Evolutionary conservation across 306 rosid genomes (phyloP), one percentile per base, ranked within the genome.

Genomic region (Abrus precatorius): DNA sequence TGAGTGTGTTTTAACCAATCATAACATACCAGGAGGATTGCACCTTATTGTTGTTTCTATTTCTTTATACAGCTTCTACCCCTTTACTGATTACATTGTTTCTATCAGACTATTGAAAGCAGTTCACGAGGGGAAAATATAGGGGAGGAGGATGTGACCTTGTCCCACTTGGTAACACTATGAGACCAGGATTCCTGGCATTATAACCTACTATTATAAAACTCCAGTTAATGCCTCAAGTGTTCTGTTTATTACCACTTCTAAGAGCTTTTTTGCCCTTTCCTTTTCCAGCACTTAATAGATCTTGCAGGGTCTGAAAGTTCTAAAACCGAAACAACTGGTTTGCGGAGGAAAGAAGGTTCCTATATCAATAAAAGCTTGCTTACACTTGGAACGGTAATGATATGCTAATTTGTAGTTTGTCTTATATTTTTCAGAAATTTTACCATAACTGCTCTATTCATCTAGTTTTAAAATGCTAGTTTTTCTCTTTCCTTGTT

Each of bases 231-330:
- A 79, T 79, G 38, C 41, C 62, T 57, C 64, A 36, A 30, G 53
- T 28, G 14, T 69, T 57, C 48, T 44, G 20, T 41, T 52, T 67
- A 48, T 71, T 50, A 29, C 62, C 61, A 44, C 55, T 74, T 50
- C 74, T 49, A 27, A 75, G 30, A 5, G 30, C 14, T 79, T 43
- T 73, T 72, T 74, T 52, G 62, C 78, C 76, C 72, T 47, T 47
- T 61, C 29, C 72, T 66, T 74, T 82, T 89, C 84, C 94, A 93
- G 97, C 97, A 93, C 85, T 91, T 93, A 86, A 93, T 93, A 87
- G 97, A 93, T 86, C 97, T 93, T 73, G 97, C 97, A 72, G 97
- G 97, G 40, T 93, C 97, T 77, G 97, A 93, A 91, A 93, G 97
- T 81, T 93, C 97, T 82, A 93, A 93, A 86, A 83, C 92, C 0